phyloP scores from a whole-genome alignment of 2,329 filamentous ascomycete genomes.

The Boeremia exigua region DNA sequence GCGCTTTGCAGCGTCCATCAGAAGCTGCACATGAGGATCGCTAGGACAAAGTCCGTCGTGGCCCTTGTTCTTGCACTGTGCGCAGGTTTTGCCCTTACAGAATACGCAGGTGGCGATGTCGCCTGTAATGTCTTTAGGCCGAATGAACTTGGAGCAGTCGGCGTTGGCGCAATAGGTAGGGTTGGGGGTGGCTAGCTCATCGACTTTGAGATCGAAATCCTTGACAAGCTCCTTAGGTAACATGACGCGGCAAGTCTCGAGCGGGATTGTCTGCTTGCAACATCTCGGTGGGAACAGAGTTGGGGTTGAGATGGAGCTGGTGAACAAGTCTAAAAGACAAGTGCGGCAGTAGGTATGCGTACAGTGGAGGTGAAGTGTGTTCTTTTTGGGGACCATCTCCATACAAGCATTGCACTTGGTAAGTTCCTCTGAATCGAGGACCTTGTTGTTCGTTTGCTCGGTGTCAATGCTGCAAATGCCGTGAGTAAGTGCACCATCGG shows the following conservation, averaged over 20 bases:
- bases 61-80: constrained; percentile 17
- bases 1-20: constrained; percentile 24
- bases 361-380: constrained; percentile 13
- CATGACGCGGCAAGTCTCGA: constrained; percentile 15
- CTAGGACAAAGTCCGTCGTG: constrained; percentile 21
- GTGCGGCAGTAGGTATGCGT: constrained; percentile 31
- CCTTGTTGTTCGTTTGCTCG: neutral
- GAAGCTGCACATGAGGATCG: constrained; percentile 20
- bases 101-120: constrained; percentile 17
- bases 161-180: constrained; percentile 22
- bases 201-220: constrained; percentile 20
- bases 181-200: constrained; percentile 28
- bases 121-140: constrained; percentile 7
- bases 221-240: constrained; percentile 15
- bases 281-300: constrained; percentile 34
- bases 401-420: constrained; percentile 13
- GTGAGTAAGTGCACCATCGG: neutral
- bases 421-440: neutral
- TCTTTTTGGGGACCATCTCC: neutral
- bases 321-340: constrained; percentile 33
- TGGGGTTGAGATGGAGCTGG: constrained; percentile 16
- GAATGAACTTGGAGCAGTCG: constrained; percentile 23
- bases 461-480: neutral
- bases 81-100: constrained; percentile 20
- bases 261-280: constrained; percentile 23